These are phyloP conservation scores for Hippophae rhamnoides DNA, from an alignment of 306 rosid genomes.

Conservation along the genomic window DNA sequence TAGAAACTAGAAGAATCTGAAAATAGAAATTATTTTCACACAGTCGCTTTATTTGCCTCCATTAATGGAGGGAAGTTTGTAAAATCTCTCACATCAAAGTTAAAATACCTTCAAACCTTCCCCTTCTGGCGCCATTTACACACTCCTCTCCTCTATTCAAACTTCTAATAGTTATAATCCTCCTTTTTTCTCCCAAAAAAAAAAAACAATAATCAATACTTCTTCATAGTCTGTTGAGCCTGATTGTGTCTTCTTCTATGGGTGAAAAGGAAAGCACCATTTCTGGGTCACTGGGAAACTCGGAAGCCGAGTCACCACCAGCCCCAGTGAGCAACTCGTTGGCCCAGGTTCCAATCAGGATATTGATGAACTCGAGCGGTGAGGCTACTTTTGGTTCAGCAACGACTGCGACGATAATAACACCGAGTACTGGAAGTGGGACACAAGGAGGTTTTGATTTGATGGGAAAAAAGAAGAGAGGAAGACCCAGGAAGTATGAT, in stretches of 20 bases:
- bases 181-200: not conserved
- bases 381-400: not conserved
- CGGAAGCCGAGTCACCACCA: conserved; percentile 27
- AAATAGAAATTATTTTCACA: conserved; percentile 27
- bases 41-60: conserved; percentile 38
- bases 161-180: conserved; percentile 20
- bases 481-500: conserved; percentile 79
- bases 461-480: conserved; percentile 68
- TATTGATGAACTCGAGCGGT: conserved; percentile 9
- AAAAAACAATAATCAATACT: not conserved
- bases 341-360: conserved; percentile 15
- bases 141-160: conserved; percentile 31
- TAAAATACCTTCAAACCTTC: conserved; percentile 22
- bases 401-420: conserved; percentile 3
- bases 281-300: conserved; percentile 31
- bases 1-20: conserved; percentile 33
- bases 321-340: conserved; percentile 18
- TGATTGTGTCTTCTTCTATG: conserved; percentile 21
- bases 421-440: conserved; percentile 8
- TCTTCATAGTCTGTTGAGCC: not conserved
- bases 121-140: conserved; percentile 75
- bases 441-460: conserved; percentile 27
- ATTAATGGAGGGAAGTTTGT: conserved; percentile 52
- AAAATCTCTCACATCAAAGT: conserved; percentile 26
- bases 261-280: conserved; percentile 37